Evolutionary conservation across 75 land plant genomes (phyloP).

Genomic region (Sequoia sempervirens): DNA sequence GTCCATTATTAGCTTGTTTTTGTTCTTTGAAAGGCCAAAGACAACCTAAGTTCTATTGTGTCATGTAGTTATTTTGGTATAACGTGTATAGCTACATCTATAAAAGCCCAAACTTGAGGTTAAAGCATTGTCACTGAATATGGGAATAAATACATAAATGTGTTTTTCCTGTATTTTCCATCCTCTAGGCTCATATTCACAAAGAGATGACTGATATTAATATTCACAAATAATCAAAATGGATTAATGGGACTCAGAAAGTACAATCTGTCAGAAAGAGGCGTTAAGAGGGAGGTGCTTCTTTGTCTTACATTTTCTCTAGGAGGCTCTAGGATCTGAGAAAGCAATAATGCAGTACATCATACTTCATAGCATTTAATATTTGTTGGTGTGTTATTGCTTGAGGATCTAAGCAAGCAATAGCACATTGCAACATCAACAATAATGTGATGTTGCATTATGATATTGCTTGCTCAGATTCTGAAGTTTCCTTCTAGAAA

Average conservation of each 20-base stretch:
- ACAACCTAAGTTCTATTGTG: not conserved
- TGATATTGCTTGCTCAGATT: not conserved
- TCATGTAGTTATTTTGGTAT: not conserved
- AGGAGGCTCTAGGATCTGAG: not conserved
- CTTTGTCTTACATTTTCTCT: not conserved
- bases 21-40: not conserved
- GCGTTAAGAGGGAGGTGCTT: not conserved
- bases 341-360: not conserved
- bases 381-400: not conserved
- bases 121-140: not conserved
- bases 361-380: too few species aligned
- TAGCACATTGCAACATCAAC: not conserved
- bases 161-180: not conserved
- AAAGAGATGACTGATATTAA: not conserved
- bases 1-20: too few species aligned
- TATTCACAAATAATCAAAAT: not conserved
- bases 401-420: not conserved
- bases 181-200: too few species aligned
- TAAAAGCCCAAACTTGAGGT: not conserved
- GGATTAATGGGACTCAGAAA: not conserved
- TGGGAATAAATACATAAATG: not conserved
- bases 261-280: not conserved
- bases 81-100: not conserved
- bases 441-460: not conserved
- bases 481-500: not conserved